Percentiles rank a stretch among this genome's conserved stretches.
Evolutionary conservation across 768 basidiomycete species (phyloP).

Genomic region (Boletus subcaerulescens): DNA sequence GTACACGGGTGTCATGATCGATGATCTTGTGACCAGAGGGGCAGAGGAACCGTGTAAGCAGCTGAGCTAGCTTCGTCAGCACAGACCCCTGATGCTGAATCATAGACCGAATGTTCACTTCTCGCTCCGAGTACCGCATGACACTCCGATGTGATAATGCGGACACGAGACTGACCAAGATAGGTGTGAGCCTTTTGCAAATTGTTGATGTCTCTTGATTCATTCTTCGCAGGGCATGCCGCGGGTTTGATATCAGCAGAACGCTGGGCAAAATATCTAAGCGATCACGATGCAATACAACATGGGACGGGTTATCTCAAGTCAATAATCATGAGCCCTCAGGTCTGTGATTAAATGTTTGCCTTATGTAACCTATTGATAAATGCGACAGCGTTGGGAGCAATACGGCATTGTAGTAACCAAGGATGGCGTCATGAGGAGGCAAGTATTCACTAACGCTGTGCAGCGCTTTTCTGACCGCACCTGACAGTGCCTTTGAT

Average conservation of each 20-base stretch:
- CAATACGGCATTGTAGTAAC: constrained; percentile 39
- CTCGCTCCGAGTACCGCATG: constrained; percentile 88
- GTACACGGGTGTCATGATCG: constrained; percentile 88
- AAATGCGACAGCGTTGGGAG: constrained; percentile 38
- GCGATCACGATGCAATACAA: constrained; percentile 33
- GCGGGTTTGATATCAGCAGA: constrained; percentile 42
- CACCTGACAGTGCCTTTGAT: constrained; percentile 61
- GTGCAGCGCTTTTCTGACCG: neutral
- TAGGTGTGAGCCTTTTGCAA: constrained; percentile 42
- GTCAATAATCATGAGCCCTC: constrained; percentile 38
- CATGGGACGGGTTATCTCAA: constrained; percentile 36
- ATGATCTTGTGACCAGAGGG: constrained; percentile 85
- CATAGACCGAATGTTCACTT: constrained; percentile 91
- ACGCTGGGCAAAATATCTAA: constrained; percentile 42
- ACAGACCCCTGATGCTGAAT: neutral
- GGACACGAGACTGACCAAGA: constrained; percentile 75
- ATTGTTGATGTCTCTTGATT: neutral
- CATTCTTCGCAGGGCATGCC: constrained; percentile 31
- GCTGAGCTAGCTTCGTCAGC: neutral
- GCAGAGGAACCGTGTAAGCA: constrained; percentile 83
- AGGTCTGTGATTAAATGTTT: constrained; percentile 24
- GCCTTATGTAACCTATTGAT: neutral
- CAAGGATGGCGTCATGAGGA: constrained; percentile 43
- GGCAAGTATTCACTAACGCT: constrained; percentile 27
- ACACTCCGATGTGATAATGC: constrained; percentile 87